Percentiles rank a stretch among this genome's conserved stretches.
Evolutionary conservation across 306 rosid genomes (phyloP).

Genomic region (Hippophae rhamnoides): DNA sequence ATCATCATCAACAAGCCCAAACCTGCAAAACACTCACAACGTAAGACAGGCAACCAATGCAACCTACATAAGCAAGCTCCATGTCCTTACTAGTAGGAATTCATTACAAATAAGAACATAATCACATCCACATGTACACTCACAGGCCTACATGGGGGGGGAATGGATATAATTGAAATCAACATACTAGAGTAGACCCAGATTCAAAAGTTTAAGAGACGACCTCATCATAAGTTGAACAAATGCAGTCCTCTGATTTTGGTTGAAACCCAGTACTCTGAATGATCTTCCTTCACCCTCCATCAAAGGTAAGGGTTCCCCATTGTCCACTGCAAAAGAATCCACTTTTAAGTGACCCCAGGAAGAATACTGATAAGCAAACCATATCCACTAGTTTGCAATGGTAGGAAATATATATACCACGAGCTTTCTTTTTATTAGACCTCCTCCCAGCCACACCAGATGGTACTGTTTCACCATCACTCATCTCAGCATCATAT

Average conservation of each 20-base stretch:
- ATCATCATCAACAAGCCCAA: constrained; percentile 86
- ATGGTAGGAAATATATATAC: constrained; percentile 30
- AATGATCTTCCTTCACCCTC: constrained; percentile 97
- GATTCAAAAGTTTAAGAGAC: background rate
- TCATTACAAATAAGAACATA: background rate
- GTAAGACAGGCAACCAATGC: constrained; percentile 24
- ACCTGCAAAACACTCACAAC: constrained; percentile 44
- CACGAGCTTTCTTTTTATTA: constrained; percentile 57
- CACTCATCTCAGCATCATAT: constrained; percentile 84
- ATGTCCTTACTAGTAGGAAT: too few relatives aligned
- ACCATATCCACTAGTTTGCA: constrained; percentile 4
- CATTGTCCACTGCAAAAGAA: constrained; percentile 55
- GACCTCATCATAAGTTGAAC: constrained; percentile 97
- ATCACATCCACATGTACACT: too few relatives aligned
- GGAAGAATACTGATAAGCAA: background rate
- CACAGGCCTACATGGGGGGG: too few relatives aligned
- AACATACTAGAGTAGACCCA: background rate
- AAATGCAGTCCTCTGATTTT: constrained; percentile 86
- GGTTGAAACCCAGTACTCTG: constrained; percentile 95
- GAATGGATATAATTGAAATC: too few relatives aligned
- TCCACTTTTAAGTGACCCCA: constrained; percentile 17
- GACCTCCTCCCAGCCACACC: constrained; percentile 55
- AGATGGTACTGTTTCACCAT: constrained; percentile 68
- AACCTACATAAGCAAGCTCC: background rate
- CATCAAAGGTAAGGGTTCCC: constrained; percentile 87